Base-by-base conservation (phyloP, 192 early-diverging fungal genomes). In the Piromyces sp. region DNA sequence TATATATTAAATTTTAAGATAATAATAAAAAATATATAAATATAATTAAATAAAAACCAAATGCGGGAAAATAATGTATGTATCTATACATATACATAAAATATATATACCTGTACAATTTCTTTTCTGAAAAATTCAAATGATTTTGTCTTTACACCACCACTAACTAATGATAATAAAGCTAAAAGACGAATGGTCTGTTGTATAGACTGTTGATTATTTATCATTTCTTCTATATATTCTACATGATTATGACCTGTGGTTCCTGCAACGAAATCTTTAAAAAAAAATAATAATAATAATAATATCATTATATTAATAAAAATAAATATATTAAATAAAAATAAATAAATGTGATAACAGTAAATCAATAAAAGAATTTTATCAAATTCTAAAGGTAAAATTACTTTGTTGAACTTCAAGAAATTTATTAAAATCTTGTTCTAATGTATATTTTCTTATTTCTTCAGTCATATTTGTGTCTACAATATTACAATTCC, bases 331-430 rank as follows among this genome's bases (percentile, higher is more conserved):
- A 40, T 29, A 82, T 81, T 40, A 80, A 30, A 80, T 79, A 87
- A 82, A 82, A 88, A 51, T 36, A 31, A 84, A 36, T 7, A 36
- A 36, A 7, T 4, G 33, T 7, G 12, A 36, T 36, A 36, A 36
- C 12, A 36, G 33, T 36, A 36, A 12, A 36, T 7, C 12, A 36
- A 36, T 36, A 36, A 36, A 7, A 36, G 12, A 36, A 7, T 7
- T 36, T 36, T 36, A 36, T 36, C 33, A 4, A 36, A 36, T n/a
- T n/a, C n/a, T n/a, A n/a, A n/a, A n/a, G n/a, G n/a, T n/a, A n/a
- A n/a, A n/a, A 87, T 84, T 87, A 92, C 94, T 94, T 86, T 98
- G 96, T 86, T 98, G 95, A 16, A 95, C 90, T 83, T 98, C 95
- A 30, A 98, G 89, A 29, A 92, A 86, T 33, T 87, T 83, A 84